A percentile compares a stretch with the other conserved stretches of the same genome.
These are phyloP conservation scores for Protea cynaroides DNA, from an alignment of 164 flowering plant species.

Conservation along the genomic window DNA sequence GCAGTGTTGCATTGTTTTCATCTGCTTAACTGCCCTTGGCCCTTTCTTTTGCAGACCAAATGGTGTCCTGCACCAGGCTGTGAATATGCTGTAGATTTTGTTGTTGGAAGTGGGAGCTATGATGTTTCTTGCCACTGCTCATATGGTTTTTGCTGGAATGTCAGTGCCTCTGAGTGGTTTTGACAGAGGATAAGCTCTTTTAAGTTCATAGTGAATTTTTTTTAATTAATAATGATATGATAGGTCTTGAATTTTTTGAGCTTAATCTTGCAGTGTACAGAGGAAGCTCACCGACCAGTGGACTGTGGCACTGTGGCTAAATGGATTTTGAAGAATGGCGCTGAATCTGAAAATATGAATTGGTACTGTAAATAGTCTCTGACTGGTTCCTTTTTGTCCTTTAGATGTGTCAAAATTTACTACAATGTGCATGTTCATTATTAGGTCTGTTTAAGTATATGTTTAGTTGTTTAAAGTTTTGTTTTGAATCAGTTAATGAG, in stretches of 20 bases:
- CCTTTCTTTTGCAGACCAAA: constrained; percentile 41
- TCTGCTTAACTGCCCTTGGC: background rate
- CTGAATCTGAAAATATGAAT: constrained; percentile 73
- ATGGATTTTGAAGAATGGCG: constrained; percentile 73
- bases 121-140: constrained; percentile 75
- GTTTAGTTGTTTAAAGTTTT: no score
- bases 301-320: constrained; percentile 70
- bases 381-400: no score
- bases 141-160: constrained; percentile 73
- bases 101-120: constrained; percentile 56
- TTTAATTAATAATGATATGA: no score
- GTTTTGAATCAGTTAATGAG: no score
- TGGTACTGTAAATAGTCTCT: constrained; percentile 30
- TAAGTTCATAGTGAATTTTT: background rate
- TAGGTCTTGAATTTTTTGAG: no score
- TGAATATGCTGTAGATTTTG: constrained; percentile 69
- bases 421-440: no score
- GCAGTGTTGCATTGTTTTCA: background rate
- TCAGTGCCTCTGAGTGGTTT: constrained; percentile 30
- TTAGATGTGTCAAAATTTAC: no score
- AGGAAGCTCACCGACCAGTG: constrained; percentile 94
- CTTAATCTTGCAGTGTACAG: constrained; percentile 49
- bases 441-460: no score
- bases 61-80: constrained; percentile 97
- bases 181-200: background rate